phyloP scores from a whole-genome alignment of 2,329 filamentous ascomycete genomes.

The Pleomassaria siparia region DNA sequence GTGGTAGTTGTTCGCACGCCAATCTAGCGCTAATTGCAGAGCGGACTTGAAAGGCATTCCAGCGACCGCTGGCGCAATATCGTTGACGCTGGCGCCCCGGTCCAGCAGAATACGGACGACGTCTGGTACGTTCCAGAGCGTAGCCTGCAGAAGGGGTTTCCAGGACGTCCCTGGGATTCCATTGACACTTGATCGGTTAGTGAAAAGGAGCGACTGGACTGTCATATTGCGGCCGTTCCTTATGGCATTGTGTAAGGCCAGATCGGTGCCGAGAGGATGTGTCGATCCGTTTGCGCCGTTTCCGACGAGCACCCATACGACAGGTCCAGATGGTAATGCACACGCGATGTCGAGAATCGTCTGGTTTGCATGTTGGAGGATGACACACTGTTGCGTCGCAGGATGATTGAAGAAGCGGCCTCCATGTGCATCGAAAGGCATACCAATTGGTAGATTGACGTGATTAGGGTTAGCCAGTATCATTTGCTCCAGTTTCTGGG shows the following conservation, averaged over 20 bases:
- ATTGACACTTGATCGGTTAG: slow-evolving; percentile 27
- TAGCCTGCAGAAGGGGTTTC: slow-evolving; percentile 35
- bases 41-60: slow-evolving; percentile 18
- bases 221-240: slow-evolving; percentile 34
- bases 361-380: slow-evolving; percentile 34
- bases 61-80: slow-evolving; percentile 12
- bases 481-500: slow-evolving; percentile 27
- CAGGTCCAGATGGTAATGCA: slow-evolving; percentile 28
- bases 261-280: slow-evolving; percentile 35
- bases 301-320: slow-evolving; percentile 28
- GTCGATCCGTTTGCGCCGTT: slow-evolving; percentile 33
- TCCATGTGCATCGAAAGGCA: slow-evolving; percentile 26
- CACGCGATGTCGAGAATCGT: slow-evolving; percentile 37
- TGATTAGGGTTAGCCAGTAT: slow-evolving; percentile 24
- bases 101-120: slow-evolving; percentile 33
- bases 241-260: slow-evolving; percentile 40
- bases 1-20: slow-evolving; percentile 21
- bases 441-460: slow-evolving; percentile 33
- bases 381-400: slow-evolving; percentile 24
- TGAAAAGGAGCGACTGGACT: slow-evolving; percentile 28
- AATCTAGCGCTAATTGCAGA: slow-evolving; percentile 30
- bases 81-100: slow-evolving; percentile 32
- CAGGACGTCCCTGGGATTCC: slow-evolving; percentile 27
- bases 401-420: slow-evolving; percentile 30
- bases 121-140: slow-evolving; percentile 33